Base-by-base conservation (phyloP, 768 basidiomycete genomes). In the Chalciporus pseudorubinellus region DNA sequence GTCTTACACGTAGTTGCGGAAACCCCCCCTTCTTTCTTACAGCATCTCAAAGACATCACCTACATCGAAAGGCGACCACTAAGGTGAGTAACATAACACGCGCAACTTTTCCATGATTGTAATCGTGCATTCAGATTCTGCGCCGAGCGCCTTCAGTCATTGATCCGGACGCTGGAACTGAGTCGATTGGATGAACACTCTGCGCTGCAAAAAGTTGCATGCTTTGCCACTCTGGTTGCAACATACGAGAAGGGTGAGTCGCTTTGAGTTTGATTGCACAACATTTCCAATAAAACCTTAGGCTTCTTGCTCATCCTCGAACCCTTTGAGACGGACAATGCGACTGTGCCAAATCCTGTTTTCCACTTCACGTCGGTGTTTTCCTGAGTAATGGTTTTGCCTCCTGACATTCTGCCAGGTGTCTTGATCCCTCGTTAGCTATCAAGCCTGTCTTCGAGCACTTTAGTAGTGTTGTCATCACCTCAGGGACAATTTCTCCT, bases 1-100 rank as follows among this genome's bases (percentile, higher is more conserved):
- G 97, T 99, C n/a, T 74, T 98, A 22, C 97, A 98, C 66, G 97
- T 99, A 53, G 97, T 99, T 13, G 97, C 97, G 16, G 97, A 99
- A 71, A 99, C 97, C 2, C 97, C 97, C 0, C 74, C 90, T 22
- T 98, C 95, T 2, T 99, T 99, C 70, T 72, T 99, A 38, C 95
- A 98, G 63, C 97, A 99, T 71, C 77, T 99, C 42, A 98, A 97
- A 71, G 97, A 99, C 60, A 98, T 98, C 55, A 98, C 97, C 13
- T 99, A 94, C 67, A 99, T 99, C 51, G 97, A 99, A 67, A 78
- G 90, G 50, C 76, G 95, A 55, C 97, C 97, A 11, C 72, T 99
- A 53, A 81, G 91, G 95, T 91, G 66, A 47, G 77, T 70, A 38
- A n/a, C 47, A 26, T 18, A 14, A 28, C 16, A 31, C 4, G 28